A percentile compares a stretch with the other conserved stretches of the same genome.
These are phyloP conservation scores for Ichthyophthirius multifiliis DNA, from an alignment of 169 alveolate species.

Conservation along the genomic window DNA sequence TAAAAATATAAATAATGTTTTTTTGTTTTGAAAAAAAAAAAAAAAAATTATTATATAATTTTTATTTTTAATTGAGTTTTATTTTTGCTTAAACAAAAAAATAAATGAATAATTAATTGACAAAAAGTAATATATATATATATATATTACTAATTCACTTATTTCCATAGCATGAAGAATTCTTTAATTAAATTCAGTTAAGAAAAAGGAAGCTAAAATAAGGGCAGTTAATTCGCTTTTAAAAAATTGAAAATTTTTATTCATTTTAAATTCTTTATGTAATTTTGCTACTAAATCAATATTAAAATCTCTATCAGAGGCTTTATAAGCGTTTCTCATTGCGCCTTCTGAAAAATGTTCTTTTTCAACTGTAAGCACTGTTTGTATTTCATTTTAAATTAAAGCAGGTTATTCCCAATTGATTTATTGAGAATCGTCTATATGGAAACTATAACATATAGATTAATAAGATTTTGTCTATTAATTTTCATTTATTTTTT, in stretches of 20 bases:
- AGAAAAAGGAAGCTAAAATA: neutral
- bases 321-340: conserved; percentile 1
- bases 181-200: neutral
- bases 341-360: conserved; percentile 3
- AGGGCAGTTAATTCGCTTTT: neutral
- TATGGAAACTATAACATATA: neutral
- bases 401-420: neutral
- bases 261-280: neutral
- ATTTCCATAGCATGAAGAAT: neutral
- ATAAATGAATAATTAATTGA: neutral
- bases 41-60: neutral
- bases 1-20: too few relatives aligned
- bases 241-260: neutral
- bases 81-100: neutral
- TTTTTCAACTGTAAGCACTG: neutral
- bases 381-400: neutral
- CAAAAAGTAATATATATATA: neutral
- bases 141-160: neutral
- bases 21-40: too few relatives aligned
- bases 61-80: too few relatives aligned
- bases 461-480: neutral
- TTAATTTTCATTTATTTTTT: neutral
- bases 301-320: neutral
- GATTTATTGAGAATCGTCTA: neutral
- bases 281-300: neutral